These are phyloP conservation scores for Penicillium thymicola DNA, from an alignment of 2,329 filamentous ascomycete species.

Conservation along the genomic window DNA sequence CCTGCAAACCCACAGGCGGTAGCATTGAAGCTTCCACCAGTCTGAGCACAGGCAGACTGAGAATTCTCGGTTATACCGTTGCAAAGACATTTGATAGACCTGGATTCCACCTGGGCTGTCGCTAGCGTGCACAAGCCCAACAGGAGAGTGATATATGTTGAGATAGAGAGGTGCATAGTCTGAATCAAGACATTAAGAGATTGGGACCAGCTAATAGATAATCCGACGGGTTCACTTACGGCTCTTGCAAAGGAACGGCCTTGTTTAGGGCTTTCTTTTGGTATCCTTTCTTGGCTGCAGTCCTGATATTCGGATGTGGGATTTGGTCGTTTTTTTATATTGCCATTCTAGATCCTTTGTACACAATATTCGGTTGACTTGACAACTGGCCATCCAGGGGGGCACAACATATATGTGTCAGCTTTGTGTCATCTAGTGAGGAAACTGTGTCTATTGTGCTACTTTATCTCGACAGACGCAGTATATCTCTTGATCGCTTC, in stretches of 20 bases:
- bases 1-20: constrained; percentile 3
- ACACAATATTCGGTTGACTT: neutral
- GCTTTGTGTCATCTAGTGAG: neutral
- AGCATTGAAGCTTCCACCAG: constrained; percentile 1
- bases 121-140: neutral
- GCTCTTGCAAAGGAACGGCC: neutral
- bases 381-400: neutral
- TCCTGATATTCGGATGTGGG: neutral
- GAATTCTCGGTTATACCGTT: neutral
- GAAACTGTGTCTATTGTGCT: neutral
- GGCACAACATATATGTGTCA: neutral
- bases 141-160: neutral
- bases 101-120: neutral
- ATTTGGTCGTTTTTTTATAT: neutral
- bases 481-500: neutral
- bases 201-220: neutral
- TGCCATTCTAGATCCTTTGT: neutral
- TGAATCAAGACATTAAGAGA: neutral
- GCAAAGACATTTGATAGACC: constrained; percentile 7
- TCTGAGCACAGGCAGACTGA: neutral
- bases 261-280: neutral
- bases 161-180: neutral
- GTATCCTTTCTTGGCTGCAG: neutral
- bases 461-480: neutral
- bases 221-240: neutral